Evolutionary conservation across 2,329 filamentous ascomycete genomes (phyloP), one percentile per base, ranked within the genome.

Genomic region (Arthrobotrys musiformis): DNA sequence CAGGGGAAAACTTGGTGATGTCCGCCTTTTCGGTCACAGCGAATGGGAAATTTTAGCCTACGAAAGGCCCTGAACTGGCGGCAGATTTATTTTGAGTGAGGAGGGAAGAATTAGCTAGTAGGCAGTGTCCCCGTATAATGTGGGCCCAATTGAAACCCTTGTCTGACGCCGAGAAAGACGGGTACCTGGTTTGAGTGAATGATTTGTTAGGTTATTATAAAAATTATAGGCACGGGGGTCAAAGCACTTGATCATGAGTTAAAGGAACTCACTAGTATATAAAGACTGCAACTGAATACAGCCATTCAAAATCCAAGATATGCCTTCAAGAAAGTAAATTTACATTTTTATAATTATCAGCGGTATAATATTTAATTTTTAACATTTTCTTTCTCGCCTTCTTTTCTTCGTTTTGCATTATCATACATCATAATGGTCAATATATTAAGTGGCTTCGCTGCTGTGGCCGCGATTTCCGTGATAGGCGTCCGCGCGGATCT

Each of bases 341-440:
- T n/a, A n/a, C n/a, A 17, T 7, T 40, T 37, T 37, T 37, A 37
- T 9, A 2, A 37, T 8, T 37, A 37, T 9, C 33, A 37, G 11
- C 33, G 8, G 33, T 13, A 37, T 8, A 37, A 37, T 8, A 37
- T 37, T 37, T 37, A 37, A 4, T 37, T 37, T 37, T 13, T 2
- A 11, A 2, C 11, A 8, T 11, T 11, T 37, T 8, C 26, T 1
- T 26, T 46, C 24, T 22, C 22, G 7, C 15, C 4, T 46, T 46
- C 24, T 22, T 46, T 46, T 46, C 42, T 48, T 48, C 13, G 6
- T 48, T 48, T 22, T 8, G n/a, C n/a, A n/a, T 17, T 42, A 15
- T 42, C 13, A 13, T 33, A 48, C 26, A n/a, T 37, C n/a, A 67
- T 13, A 56, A 67, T 69, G 64, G 26, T 60, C 6, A 37, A 48